Evolutionary conservation across 805 yeast species (phyloP).

Genomic region (Kurtzmaniella cleridarum): DNA sequence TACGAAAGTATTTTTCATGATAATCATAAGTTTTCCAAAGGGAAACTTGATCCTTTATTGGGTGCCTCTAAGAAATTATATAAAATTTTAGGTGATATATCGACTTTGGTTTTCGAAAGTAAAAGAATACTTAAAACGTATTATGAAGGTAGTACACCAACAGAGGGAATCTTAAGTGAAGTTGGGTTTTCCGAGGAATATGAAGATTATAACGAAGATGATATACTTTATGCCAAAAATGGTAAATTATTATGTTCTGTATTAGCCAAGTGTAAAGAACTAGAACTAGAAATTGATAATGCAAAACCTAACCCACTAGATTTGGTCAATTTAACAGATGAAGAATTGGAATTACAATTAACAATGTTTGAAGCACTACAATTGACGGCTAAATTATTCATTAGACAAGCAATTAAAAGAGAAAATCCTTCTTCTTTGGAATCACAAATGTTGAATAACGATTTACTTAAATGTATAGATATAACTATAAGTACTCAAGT

Average conservation of each 20-base stretch:
- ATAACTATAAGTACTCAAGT: constrained; percentile 59
- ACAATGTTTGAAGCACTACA: constrained; percentile 70
- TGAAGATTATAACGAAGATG: constrained; percentile 6
- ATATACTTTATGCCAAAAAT: constrained; percentile 14
- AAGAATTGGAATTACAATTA: constrained; percentile 60
- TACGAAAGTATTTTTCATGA: constrained; percentile 49
- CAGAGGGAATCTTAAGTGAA: neutral
- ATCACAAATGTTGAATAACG: constrained; percentile 52
- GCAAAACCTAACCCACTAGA: constrained; percentile 51
- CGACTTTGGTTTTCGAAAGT: constrained; percentile 51
- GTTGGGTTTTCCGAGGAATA: neutral
- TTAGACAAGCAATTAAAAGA: constrained; percentile 59
- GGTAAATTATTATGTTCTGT: constrained; percentile 20
- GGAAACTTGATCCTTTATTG: constrained; percentile 60
- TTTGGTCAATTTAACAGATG: constrained; percentile 31
- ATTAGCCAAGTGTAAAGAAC: constrained; percentile 23
- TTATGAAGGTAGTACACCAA: constrained; percentile 3
- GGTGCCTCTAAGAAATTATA: constrained; percentile 71
- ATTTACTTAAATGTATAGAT: constrained; percentile 53
- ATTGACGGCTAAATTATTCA: constrained; percentile 59
- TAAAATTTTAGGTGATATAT: constrained; percentile 62
- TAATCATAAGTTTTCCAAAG: constrained; percentile 26
- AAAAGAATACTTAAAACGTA: constrained; percentile 22
- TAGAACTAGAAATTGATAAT: constrained; percentile 46
- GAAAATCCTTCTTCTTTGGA: constrained; percentile 59